Evolutionary conservation across 805 yeast species (phyloP).

Genomic region (Wickerhamomyces xylosicus): DNA sequence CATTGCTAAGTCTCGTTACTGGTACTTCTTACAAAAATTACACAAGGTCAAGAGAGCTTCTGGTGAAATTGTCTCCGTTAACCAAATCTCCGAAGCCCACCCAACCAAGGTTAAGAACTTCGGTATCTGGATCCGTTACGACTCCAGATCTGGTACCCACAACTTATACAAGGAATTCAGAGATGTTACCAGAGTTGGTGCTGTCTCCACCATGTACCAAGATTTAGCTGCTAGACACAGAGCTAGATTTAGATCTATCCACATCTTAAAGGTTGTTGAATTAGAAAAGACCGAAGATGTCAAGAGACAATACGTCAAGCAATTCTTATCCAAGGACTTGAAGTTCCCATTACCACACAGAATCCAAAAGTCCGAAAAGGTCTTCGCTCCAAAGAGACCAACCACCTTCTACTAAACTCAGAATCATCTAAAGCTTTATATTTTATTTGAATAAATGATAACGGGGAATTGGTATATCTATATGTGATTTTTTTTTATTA

Average conservation of each 20-base stretch:
- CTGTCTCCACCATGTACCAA: slow-evolving; percentile 96
- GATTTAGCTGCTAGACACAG: slow-evolving; percentile 99
- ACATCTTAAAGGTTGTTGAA: slow-evolving; percentile 99
- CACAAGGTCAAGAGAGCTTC: slow-evolving; percentile 99
- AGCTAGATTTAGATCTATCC: slow-evolving; percentile 99
- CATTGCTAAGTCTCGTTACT: slow-evolving; percentile 99
- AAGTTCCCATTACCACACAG: slow-evolving; percentile 99
- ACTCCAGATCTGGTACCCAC: slow-evolving; percentile 99
- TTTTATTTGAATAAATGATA: background rate
- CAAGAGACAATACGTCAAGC: slow-evolving; percentile 98
- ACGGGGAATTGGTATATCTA: background rate
- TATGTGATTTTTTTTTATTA: background rate
- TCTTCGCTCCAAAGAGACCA: slow-evolving; percentile 90
- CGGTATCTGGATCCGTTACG: slow-evolving; percentile 99
- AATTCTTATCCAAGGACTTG: slow-evolving; percentile 89
- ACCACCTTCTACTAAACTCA: slow-evolving; percentile 84
- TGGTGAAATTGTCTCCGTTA: slow-evolving; percentile 96
- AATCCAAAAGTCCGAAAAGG: slow-evolving; percentile 79
- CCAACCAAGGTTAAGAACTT: slow-evolving; percentile 99
- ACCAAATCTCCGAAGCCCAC: slow-evolving; percentile 85
- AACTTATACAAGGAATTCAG: slow-evolving; percentile 99
- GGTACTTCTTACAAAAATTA: slow-evolving; percentile 99
- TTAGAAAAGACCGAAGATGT: slow-evolving; percentile 95
- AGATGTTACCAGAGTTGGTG: slow-evolving; percentile 98
- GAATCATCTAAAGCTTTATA: background rate